phyloP scores from a whole-genome alignment of 306 rosid genomes.

The peach (Prunus persica) region DNA sequence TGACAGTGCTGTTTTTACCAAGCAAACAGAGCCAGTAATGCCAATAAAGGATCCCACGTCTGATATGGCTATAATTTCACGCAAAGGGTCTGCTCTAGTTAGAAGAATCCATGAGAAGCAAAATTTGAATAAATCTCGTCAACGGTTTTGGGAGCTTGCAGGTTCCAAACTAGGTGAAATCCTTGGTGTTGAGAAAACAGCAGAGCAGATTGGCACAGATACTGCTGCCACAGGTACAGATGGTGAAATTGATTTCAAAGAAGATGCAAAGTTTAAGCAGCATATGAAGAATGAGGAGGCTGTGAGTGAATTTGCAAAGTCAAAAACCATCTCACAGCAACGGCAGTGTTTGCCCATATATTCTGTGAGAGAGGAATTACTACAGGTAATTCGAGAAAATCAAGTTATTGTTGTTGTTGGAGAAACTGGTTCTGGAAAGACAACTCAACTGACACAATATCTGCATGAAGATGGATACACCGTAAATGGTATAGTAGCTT shows the following conservation, averaged over 20 bases:
- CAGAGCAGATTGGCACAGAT: constrained; percentile 95
- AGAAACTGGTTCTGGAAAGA: constrained; percentile 99
- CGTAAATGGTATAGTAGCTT: constrained; percentile 70
- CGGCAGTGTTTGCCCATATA: constrained; percentile 87
- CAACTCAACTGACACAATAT: constrained; percentile 94
- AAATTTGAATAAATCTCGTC: constrained; percentile 79
- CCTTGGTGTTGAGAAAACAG: constrained; percentile 85
- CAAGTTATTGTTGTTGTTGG: constrained; percentile 93
- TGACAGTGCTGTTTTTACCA: constrained; percentile 87
- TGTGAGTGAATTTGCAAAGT: constrained; percentile 81
- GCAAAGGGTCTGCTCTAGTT: constrained; percentile 82
- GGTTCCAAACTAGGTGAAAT: constrained; percentile 97
- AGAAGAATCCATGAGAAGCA: constrained; percentile 80
- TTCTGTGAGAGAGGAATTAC: constrained; percentile 82
- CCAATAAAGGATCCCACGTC: constrained; percentile 94
- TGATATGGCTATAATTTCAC: constrained; percentile 93
- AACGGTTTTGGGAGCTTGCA: constrained; percentile 97
- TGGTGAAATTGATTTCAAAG: constrained; percentile 90
- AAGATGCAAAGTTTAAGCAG: constrained; percentile 89
- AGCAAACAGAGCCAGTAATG: constrained; percentile 91
- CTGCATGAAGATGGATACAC: constrained; percentile 92
- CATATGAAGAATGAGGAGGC: constrained; percentile 91
- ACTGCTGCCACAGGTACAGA: constrained; percentile 72
- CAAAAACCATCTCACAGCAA: constrained; percentile 78
- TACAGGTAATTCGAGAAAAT: constrained; percentile 87